phyloP scores from a whole-genome alignment of 352 stramenopile species.

The Phytophthora quininea region DNA sequence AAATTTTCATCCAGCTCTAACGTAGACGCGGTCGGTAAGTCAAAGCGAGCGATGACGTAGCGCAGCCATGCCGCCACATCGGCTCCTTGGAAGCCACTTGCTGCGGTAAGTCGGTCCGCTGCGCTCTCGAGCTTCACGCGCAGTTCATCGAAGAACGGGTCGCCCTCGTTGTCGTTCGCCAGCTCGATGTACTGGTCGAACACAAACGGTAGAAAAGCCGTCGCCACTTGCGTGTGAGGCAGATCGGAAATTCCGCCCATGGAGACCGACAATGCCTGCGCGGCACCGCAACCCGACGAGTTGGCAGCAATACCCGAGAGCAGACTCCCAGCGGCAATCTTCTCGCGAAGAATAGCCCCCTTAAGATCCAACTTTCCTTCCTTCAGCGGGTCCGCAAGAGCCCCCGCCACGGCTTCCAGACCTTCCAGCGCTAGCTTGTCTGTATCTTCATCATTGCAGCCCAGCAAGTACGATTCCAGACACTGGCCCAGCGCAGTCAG shows the following conservation, averaged over 20 bases:
- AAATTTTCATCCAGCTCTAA: slow-evolving; percentile 66
- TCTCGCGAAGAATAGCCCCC: slow-evolving; percentile 51
- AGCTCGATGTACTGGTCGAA: slow-evolving; percentile 63
- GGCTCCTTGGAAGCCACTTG: slow-evolving; percentile 60
- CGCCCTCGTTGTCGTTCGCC: slow-evolving; percentile 61
- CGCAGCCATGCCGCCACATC: slow-evolving; percentile 63
- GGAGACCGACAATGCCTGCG: slow-evolving; percentile 61
- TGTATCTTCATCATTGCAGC: slow-evolving; percentile 44
- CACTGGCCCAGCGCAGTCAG: slow-evolving; percentile 73
- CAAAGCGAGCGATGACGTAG: slow-evolving; percentile 65
- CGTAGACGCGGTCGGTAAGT: slow-evolving; percentile 52
- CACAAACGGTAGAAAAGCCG: slow-evolving; percentile 73
- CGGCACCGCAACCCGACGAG: slow-evolving; percentile 56
- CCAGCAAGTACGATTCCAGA: slow-evolving; percentile 74
- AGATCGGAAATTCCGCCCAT: slow-evolving; percentile 76
- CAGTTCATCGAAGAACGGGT: slow-evolving; percentile 72
- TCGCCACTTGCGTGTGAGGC: slow-evolving; percentile 61
- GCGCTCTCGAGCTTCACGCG: slow-evolving; percentile 55
- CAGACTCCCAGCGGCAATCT: slow-evolving; percentile 62
- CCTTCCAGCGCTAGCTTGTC: slow-evolving; percentile 63
- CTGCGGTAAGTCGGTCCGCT: slow-evolving; percentile 48
- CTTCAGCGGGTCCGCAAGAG: slow-evolving; percentile 58
- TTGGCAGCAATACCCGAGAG: slow-evolving; percentile 58
- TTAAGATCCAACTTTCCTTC: slow-evolving; percentile 75
- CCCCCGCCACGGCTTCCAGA: slow-evolving; percentile 55